Conservation (phyloP, 2,329 filamentous ascomycete genomes). For the Aureobasidium sp. region DNA sequence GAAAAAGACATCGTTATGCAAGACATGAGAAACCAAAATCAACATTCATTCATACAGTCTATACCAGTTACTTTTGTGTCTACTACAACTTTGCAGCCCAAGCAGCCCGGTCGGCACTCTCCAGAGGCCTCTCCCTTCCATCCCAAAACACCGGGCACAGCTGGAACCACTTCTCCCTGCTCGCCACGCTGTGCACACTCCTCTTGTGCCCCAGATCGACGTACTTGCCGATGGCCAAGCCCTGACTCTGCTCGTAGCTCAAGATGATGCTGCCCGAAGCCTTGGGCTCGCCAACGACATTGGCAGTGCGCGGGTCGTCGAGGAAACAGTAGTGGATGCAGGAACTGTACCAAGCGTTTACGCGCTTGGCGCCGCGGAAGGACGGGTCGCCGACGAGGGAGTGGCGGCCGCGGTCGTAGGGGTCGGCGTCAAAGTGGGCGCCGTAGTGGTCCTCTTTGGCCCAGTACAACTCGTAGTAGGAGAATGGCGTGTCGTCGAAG, state of each 20-base stretch:
- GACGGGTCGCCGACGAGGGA: conserved; percentile 49
- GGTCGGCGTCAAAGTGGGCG: conserved; percentile 46
- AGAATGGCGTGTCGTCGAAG: conserved; percentile 63
- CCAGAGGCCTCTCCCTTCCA: conserved; percentile 25
- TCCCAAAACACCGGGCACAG: conserved; percentile 43
- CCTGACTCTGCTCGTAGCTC: conserved; percentile 65
- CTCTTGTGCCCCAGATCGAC: conserved; percentile 34
- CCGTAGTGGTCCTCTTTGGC: conserved; percentile 57
- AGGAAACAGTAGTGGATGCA: conserved; percentile 52
- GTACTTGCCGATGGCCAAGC: conserved; percentile 54
- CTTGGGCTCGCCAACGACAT: conserved; percentile 60
- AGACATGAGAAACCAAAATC: not conserved
- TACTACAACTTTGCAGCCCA: conserved; percentile 18
- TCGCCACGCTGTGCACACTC: conserved; percentile 29
- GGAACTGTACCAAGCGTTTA: conserved; percentile 50
- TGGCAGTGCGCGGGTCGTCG: conserved; percentile 47
- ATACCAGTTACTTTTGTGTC: not conserved
- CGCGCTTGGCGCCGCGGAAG: conserved; percentile 47
- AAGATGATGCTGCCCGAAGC: conserved; percentile 61
- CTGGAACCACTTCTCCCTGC: conserved; percentile 35
- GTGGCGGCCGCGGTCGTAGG: conserved; percentile 52
- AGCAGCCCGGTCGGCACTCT: conserved; percentile 19
- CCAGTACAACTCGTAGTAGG: conserved; percentile 78
- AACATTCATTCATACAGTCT: not conserved
- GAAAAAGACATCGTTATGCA: not conserved